Conservation (phyloP, 1,284 basidiomycete species). For the Lignosus rhinocerotis region DNA sequence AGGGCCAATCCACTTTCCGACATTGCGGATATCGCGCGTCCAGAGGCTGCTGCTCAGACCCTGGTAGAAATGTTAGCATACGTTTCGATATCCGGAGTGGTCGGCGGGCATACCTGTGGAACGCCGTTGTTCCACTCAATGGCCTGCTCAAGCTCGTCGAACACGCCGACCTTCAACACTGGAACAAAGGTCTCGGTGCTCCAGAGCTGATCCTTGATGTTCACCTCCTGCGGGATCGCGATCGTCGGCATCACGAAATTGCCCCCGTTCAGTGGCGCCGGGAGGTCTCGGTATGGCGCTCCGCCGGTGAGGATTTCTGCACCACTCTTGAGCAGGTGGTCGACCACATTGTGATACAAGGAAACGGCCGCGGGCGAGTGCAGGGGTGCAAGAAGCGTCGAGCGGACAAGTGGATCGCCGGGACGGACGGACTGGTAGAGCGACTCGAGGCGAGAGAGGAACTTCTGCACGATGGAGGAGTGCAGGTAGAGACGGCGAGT, state of each 20-base stretch:
- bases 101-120: conserved; percentile 52
- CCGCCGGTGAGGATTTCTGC: conserved; percentile 82
- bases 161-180: conserved; percentile 84
- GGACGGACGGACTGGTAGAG: conserved; percentile 71
- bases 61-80: conserved; percentile 35
- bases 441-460: conserved; percentile 73
- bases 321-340: conserved; percentile 62
- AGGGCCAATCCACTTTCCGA: conserved; percentile 92
- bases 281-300: conserved; percentile 41
- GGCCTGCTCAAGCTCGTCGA: conserved; percentile 88
- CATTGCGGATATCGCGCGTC: conserved; percentile 79
- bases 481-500: conserved; percentile 91
- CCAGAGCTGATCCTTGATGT: conserved; percentile 66
- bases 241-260: conserved; percentile 92
- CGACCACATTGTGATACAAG: conserved; percentile 65
- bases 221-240: conserved; percentile 60
- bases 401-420: conserved; percentile 78
- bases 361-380: conserved; percentile 73
- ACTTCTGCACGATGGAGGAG: conserved; percentile 71
- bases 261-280: conserved; percentile 59
- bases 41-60: conserved; percentile 89
- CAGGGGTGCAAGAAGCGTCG: conserved; percentile 85
- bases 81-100: not conserved
- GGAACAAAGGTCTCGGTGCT: conserved; percentile 86
- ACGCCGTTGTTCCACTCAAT: conserved; percentile 93